Conservation (phyloP, 352 stramenopile species). For the Phytopythium vexans region DNA sequence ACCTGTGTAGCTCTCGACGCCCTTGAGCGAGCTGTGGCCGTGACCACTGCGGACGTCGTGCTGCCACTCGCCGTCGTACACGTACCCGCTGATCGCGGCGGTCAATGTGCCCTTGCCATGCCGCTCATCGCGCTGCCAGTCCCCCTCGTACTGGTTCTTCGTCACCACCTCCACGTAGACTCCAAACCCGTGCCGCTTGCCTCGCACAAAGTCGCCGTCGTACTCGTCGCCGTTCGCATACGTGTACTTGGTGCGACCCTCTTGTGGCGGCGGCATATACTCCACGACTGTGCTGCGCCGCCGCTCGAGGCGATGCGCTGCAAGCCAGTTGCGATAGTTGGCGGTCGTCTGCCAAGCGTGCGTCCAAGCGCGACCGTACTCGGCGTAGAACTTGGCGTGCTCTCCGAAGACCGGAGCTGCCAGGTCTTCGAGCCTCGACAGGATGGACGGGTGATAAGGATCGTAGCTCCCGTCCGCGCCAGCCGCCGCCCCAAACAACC, state of each 20-base stretch:
- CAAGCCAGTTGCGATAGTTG: conserved; percentile 58
- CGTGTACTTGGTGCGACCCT: conserved; percentile 44
- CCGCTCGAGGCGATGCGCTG: conserved; percentile 22
- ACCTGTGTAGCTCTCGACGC: conserved; percentile 71
- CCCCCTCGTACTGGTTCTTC: conserved; percentile 74
- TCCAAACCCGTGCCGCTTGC: conserved; percentile 69
- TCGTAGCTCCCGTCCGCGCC: conserved; percentile 14
- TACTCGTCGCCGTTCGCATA: conserved; percentile 81
- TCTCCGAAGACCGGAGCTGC: conserved; percentile 41
- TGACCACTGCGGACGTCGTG: conserved; percentile 64
- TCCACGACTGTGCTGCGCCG: conserved; percentile 21
- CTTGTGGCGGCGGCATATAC: conserved; percentile 24
- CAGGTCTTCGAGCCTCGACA: conserved; percentile 50
- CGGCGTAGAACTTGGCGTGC: conserved; percentile 35
- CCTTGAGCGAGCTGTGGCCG: conserved; percentile 67
- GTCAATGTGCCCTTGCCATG: conserved; percentile 75
- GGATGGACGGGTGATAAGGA: conserved; percentile 41
- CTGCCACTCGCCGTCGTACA: conserved; percentile 81
- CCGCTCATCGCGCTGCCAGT: conserved; percentile 59
- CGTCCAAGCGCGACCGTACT: conserved; percentile 61
- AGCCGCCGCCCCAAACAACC: conserved; percentile 11
- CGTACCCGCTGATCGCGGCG: conserved; percentile 48
- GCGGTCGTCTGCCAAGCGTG: conserved; percentile 61
- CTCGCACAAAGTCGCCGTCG: conserved; percentile 60
- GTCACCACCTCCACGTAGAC: conserved; percentile 75